Evolutionary conservation across 2,329 filamentous ascomycete genomes (phyloP).

Genomic region (Xylaria arbuscula): DNA sequence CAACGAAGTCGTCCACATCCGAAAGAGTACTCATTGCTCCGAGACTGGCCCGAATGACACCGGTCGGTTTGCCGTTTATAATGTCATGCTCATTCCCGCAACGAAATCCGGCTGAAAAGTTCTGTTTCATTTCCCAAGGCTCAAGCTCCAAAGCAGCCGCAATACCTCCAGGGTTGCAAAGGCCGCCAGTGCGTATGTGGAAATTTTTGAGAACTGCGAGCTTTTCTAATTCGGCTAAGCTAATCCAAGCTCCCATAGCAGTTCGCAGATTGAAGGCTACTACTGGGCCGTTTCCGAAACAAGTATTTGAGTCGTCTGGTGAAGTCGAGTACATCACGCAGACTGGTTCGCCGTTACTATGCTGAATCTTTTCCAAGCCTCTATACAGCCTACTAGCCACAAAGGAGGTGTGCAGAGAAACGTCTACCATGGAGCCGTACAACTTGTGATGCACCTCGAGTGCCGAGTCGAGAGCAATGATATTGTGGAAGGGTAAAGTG

Average conservation of each 20-base stretch:
- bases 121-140: constrained; percentile 83
- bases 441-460: constrained; percentile 75
- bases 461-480: constrained; percentile 82
- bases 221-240: constrained; percentile 87
- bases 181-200: constrained; percentile 85
- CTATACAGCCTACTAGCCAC: constrained; percentile 70
- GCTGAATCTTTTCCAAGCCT: constrained; percentile 69
- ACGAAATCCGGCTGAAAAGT: constrained; percentile 85
- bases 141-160: constrained; percentile 77
- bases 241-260: constrained; percentile 76
- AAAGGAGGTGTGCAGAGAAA: constrained; percentile 77
- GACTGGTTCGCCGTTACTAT: constrained; percentile 74
- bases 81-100: constrained; percentile 88
- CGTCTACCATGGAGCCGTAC: constrained; percentile 75
- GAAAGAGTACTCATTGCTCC: constrained; percentile 86
- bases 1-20: constrained; percentile 78
- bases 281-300: constrained; percentile 72
- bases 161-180: constrained; percentile 93
- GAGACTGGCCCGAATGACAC: constrained; percentile 84
- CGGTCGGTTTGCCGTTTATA: constrained; percentile 85
- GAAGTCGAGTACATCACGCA: constrained; percentile 71
- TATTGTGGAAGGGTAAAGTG: constrained; percentile 89
- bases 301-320: constrained; percentile 48
- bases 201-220: constrained; percentile 81
- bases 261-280: constrained; percentile 86